phyloP scores from a whole-genome alignment of 768 basidiomycete species.

The Holtermannia corniformis region DNA sequence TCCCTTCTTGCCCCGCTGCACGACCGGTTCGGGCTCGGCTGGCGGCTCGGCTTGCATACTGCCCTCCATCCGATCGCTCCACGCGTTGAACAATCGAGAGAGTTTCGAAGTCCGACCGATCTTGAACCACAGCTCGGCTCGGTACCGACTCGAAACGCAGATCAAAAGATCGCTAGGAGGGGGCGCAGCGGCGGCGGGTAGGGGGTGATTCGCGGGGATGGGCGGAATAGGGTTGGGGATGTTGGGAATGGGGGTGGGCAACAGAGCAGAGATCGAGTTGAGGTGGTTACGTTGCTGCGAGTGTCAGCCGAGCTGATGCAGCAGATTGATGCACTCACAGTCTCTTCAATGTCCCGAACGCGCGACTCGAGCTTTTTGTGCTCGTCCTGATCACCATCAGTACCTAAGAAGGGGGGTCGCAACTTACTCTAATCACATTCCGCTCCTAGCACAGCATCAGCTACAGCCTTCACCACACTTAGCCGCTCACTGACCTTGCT shows the following conservation, averaged over 20 bases:
- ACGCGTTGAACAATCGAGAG: constrained; percentile 69
- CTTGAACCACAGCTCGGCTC: constrained; percentile 85
- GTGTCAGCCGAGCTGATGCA: neutral
- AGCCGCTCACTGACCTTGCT: constrained; percentile 56
- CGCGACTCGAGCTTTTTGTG: constrained; percentile 58
- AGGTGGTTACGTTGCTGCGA: constrained; percentile 51
- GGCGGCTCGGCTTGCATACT: neutral
- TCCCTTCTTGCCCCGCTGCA: neutral
- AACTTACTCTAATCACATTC: neutral
- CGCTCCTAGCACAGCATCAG: neutral
- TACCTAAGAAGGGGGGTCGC: neutral
- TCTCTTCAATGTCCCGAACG: constrained; percentile 49
- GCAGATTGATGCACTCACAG: constrained; percentile 4
- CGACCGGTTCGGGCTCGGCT: no score
- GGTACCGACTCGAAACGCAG: constrained; percentile 78
- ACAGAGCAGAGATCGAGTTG: constrained; percentile 69
- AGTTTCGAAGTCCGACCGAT: constrained; percentile 83
- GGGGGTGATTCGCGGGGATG: constrained; percentile 22
- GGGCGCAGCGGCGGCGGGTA: constrained; percentile 43
- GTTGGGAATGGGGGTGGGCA: neutral
- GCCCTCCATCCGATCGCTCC: constrained; percentile 76
- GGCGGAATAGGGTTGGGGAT: neutral
- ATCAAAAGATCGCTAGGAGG: constrained; percentile 64
- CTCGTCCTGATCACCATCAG: constrained; percentile 48
- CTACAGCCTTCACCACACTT: no score